Evolutionary conservation across 2,329 filamentous ascomycete genomes (phyloP).

Genomic region (Penicillium concentricum): DNA sequence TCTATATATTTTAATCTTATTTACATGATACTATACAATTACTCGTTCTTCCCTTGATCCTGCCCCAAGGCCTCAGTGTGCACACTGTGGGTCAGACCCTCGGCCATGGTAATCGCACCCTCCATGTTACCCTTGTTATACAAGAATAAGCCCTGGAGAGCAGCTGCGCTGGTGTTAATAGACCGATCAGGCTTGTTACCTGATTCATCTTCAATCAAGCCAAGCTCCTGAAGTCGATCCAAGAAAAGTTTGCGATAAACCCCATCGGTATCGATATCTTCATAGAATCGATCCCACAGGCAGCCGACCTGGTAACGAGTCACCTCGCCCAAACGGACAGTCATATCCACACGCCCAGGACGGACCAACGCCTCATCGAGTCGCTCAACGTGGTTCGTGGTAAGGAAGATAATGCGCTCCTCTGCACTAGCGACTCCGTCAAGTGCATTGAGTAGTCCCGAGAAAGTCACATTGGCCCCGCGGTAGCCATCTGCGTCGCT

Average conservation of each 20-base stretch:
- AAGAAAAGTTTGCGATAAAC: conserved; percentile 68
- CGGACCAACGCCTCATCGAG: conserved; percentile 86
- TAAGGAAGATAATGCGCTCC: conserved; percentile 89
- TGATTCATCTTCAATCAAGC: conserved; percentile 62
- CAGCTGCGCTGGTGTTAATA: conserved; percentile 75
- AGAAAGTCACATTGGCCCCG: conserved; percentile 90
- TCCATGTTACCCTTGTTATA: conserved; percentile 92
- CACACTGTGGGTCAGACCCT: conserved; percentile 41
- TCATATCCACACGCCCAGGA: conserved; percentile 92
- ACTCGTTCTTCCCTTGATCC: conserved; percentile 9
- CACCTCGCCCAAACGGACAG: conserved; percentile 82
- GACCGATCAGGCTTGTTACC: conserved; percentile 48
- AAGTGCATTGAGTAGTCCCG: conserved; percentile 77
- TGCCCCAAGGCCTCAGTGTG: conserved; percentile 31
- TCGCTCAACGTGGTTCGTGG: conserved; percentile 89
- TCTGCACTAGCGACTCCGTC: conserved; percentile 95
- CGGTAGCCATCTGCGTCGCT: conserved; percentile 78
- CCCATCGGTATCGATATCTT: conserved; percentile 69
- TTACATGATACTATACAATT: conserved; percentile 27
- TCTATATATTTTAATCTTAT: conserved; percentile 22
- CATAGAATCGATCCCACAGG: conserved; percentile 96
- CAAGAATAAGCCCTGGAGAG: conserved; percentile 89
- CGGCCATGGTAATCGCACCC: conserved; percentile 79
- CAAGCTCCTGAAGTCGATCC: conserved; percentile 64
- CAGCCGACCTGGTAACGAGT: conserved; percentile 77